Conservation (phyloP, 2,329 filamentous ascomycete genomes). For the Botrytis pseudocinerea region DNA sequence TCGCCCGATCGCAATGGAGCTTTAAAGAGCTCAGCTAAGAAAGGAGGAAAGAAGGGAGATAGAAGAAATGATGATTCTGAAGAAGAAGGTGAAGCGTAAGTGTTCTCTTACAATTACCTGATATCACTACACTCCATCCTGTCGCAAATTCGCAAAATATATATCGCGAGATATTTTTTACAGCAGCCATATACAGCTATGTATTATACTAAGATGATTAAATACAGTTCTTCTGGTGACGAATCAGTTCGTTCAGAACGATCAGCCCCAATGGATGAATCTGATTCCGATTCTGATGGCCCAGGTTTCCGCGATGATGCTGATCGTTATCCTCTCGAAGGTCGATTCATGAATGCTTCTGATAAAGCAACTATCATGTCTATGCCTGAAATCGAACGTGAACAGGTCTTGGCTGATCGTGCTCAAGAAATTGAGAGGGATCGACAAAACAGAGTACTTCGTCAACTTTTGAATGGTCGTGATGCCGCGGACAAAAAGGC, state of each 20-base stretch:
- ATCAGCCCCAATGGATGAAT: slow-evolving; percentile 89
- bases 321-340: slow-evolving; percentile 81
- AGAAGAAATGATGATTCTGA: slow-evolving; percentile 60
- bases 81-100: slow-evolving; percentile 84
- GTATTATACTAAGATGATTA: background rate
- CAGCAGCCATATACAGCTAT: background rate
- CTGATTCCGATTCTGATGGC: slow-evolving; percentile 71
- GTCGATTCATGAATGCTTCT: slow-evolving; percentile 72
- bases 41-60: slow-evolving; percentile 52
- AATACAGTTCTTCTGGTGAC: slow-evolving; percentile 64
- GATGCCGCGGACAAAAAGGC: slow-evolving; percentile 60
- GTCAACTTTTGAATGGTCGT: slow-evolving; percentile 69
- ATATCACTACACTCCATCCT: background rate
- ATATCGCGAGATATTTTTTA: background rate
- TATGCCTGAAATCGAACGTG: slow-evolving; percentile 87
- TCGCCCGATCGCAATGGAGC: slow-evolving; percentile 49
- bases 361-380: slow-evolving; percentile 79
- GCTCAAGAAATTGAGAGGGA: slow-evolving; percentile 79
- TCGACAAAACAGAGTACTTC: slow-evolving; percentile 78
- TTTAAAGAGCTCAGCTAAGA: slow-evolving; percentile 47
- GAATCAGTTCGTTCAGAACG: slow-evolving; percentile 72
- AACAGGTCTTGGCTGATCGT: slow-evolving; percentile 86
- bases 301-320: slow-evolving; percentile 55
- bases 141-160: background rate
- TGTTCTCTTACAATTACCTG: slow-evolving; percentile 35